Conservation (phyloP, 106 monocot species). For the Agapanthus africanus region DNA sequence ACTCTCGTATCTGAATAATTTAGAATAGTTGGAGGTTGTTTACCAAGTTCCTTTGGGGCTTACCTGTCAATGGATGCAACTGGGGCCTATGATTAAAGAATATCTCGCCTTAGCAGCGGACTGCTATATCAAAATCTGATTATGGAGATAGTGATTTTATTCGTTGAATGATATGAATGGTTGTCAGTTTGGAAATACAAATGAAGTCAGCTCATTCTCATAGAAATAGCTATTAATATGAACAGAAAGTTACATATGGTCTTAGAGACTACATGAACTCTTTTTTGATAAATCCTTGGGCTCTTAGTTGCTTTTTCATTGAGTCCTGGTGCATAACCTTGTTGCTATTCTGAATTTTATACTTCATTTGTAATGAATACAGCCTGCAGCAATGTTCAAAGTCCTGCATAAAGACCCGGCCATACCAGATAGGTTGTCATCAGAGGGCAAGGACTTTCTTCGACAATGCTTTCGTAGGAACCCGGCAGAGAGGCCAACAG, state of each 20-base stretch:
- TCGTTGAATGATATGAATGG: neutral
- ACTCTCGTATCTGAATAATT: no score
- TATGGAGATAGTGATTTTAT: neutral
- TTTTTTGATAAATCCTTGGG: no score
- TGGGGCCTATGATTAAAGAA: neutral
- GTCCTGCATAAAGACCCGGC: constrained; percentile 61
- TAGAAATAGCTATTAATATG: neutral
- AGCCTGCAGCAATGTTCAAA: constrained; percentile 92
- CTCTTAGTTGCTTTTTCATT: no score
- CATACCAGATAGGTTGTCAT: constrained; percentile 66
- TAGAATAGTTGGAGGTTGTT: no score
- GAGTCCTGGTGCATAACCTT: neutral
- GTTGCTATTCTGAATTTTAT: neutral
- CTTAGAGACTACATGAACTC: neutral
- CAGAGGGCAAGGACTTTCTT: constrained; percentile 81
- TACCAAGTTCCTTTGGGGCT: no score
- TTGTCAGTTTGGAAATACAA: neutral
- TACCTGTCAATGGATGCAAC: neutral
- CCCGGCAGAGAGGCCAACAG: constrained; percentile 76
- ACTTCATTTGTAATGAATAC: constrained; percentile 5
- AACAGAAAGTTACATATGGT: neutral
- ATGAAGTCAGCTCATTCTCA: neutral
- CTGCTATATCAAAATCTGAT: neutral
- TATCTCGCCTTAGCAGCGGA: neutral
- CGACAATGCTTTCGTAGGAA: constrained; percentile 65